Base-by-base conservation (phyloP, 2,329 filamentous ascomycete genomes). In the Mollisiaceae sp. region DNA sequence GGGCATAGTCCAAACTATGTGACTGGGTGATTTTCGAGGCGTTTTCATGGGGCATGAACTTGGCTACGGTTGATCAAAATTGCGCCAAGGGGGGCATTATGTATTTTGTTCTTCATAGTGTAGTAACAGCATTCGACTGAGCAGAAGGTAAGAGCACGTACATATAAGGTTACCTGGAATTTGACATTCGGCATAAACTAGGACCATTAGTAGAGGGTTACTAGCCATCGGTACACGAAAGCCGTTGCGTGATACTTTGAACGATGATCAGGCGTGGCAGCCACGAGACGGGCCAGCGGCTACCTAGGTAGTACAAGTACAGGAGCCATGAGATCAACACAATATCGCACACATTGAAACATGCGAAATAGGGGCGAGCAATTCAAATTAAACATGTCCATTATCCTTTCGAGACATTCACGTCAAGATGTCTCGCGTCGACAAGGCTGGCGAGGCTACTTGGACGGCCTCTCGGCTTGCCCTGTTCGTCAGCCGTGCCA, bases 31-130 rank as follows among this genome's bases (percentile, higher is more conserved):
- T 54, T 9, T 9, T 54, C 12, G 50, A 14, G 24, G 50, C 45
- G 50, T 54, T 54, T 54, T 54, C n/a, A 2, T 15, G 9, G 11
- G 20, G 47, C 47, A 35, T 12, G 50, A 24, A 54, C 22, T 54
- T 54, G 24, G 50, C 24, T 54, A 54, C n/a, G 24, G 50, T 27
- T 41, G 18, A 54, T 32, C 50, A 54, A 54, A 54, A 54, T 54
- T 54, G 50, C 24, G 15, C 27, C 14, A 8, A n/a, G 18, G 1
- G 50, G 50, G 3, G 50, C 18, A n/a, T 24, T 54, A 12, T 54
- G 45, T 50, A 24, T 50, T 22, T 50, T 50, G 22, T 50, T 20
- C n/a, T 32, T 32, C 27, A 54, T 54, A 54, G 50, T 54, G 50
- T 54, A 54, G 22, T 24, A 54, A 54, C 50, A 54, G 50, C 45